These are phyloP conservation scores for Chondrus crispus DNA, from an alignment of 23 red algal species.

Conservation along the genomic window DNA sequence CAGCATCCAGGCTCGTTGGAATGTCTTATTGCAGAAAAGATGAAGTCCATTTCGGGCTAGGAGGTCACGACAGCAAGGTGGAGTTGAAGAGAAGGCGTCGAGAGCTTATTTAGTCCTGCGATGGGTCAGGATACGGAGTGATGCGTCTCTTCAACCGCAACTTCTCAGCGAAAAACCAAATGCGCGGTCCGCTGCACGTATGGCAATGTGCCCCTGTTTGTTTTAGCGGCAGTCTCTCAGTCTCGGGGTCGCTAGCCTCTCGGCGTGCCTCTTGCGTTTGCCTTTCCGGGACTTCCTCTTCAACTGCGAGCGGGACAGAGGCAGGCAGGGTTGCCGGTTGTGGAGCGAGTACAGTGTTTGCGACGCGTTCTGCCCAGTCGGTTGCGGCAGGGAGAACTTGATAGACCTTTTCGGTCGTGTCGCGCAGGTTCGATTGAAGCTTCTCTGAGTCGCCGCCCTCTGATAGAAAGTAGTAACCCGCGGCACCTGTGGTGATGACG, in stretches of 20 bases:
- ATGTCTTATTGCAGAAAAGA: too few species aligned
- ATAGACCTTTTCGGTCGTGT: not conserved
- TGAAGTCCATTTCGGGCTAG: too few species aligned
- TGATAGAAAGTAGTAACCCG: constrained; percentile 48
- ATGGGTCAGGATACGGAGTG: constrained; percentile 25
- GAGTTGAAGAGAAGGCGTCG: too few species aligned
- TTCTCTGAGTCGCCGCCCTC: constrained; percentile 38
- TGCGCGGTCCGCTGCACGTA: constrained; percentile 61
- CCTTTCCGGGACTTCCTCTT: not conserved
- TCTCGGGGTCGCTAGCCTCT: not conserved
- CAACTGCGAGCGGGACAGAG: not conserved
- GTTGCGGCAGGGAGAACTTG: not conserved
- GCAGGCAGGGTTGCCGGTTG: not conserved
- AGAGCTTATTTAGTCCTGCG: constrained; percentile 7
- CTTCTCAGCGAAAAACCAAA: constrained; percentile 78
- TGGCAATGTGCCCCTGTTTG: too few species aligned
- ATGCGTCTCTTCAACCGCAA: constrained; percentile 34
- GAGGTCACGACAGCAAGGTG: too few species aligned
- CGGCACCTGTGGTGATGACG: constrained; percentile 42
- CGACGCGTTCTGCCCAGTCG: not conserved
- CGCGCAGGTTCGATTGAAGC: not conserved
- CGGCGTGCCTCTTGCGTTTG: not conserved
- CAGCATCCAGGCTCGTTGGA: not conserved
- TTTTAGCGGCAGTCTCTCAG: too few species aligned
- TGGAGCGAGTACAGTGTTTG: not conserved